phyloP scores from a whole-genome alignment of 1,284 basidiomycete genomes.

The Amylostereum chailletii region DNA sequence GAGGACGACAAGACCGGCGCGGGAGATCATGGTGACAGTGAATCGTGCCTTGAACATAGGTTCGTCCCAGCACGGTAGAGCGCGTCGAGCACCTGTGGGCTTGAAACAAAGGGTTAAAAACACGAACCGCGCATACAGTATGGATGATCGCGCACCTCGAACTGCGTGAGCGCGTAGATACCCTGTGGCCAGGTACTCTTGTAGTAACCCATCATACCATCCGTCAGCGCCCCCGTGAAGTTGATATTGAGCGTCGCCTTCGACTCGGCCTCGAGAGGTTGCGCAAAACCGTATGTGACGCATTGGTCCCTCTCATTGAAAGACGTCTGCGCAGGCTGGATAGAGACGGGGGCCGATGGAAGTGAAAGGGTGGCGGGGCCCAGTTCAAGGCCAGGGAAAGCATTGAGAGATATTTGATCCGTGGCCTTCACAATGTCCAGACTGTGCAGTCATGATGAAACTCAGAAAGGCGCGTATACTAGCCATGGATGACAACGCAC shows the following conservation, averaged over 20 bases:
- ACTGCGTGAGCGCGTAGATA: conserved; percentile 77
- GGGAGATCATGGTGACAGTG: conserved; percentile 77
- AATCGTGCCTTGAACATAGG: conserved; percentile 89
- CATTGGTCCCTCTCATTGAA: conserved; percentile 62
- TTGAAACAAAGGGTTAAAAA: conserved; percentile 31
- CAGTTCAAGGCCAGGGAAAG: conserved; percentile 55
- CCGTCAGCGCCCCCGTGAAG: conserved; percentile 59
- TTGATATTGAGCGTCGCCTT: conserved; percentile 54
- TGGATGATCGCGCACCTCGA: conserved; percentile 42
- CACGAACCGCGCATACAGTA: background rate
- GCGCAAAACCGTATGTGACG: conserved; percentile 48
- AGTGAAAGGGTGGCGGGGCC: conserved; percentile 58
- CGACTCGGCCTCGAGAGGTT: conserved; percentile 50
- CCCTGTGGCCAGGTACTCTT: conserved; percentile 47
- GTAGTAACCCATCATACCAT: conserved; percentile 71
- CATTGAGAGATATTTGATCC: conserved; percentile 62
- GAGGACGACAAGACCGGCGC: conserved; percentile 63
- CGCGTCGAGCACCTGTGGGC: conserved; percentile 80
- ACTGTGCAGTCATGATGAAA: conserved; percentile 25
- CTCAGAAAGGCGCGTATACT: background rate
- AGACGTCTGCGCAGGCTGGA: conserved; percentile 33
- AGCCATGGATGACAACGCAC: conserved; percentile 27
- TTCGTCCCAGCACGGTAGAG: conserved; percentile 92
- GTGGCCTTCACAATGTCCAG: conserved; percentile 68
- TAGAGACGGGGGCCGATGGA: conserved; percentile 44